Evolutionary conservation across 1,139 yeast species (phyloP), one percentile per base, ranked within the genome.

Genomic region (Yamadazyma membranifaciens): DNA sequence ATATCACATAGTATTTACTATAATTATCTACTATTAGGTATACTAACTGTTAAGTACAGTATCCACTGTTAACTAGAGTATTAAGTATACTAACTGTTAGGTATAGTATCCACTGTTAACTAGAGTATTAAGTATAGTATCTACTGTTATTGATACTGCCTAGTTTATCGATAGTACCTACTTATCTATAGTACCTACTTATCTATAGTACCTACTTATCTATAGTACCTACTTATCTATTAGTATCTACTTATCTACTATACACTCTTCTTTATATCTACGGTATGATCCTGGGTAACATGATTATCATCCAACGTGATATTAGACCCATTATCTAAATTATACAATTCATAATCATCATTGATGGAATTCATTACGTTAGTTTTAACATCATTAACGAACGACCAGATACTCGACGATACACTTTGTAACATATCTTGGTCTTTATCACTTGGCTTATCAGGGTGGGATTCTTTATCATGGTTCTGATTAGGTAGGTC

Each of bases 361-460:
- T 60, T 58, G 38, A 69, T 53, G 4, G 73, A 58, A 5, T 69
- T 59, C 30, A 67, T 51, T 12, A 69, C 70, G 43, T 69, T 69
- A 35, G 62, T 41, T 43, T 67, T 67, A 12, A 72, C 70, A 38
- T 71, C 76, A 46, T 65, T 69, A 14, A 72, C 73, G 55, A 72
- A 71, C 2, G 75, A 54, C 76, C 76, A 70, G 11, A 72, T 62
- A 9, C 75, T 69, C 13, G 68, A 58, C 3, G 75, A 67, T 1
- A 71, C 76, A 3, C 66, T 58, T 41, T 68, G 73, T 20, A 72
- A 51, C 69, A 71, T 63, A 42, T 68, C 74, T 20, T 67, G 71
- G 9, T 52, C 40, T 20, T 17, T 31, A 20, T 36, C 36, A 16
- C n/a, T 15, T 9, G n/a, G n/a, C n/a, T n/a, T n/a, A n/a, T n/a